A percentile compares a stretch with the other conserved stretches of the same genome.
Conservation (phyloP, 1,284 basidiomycete species). For the Rhodotorula sp. region DNA sequence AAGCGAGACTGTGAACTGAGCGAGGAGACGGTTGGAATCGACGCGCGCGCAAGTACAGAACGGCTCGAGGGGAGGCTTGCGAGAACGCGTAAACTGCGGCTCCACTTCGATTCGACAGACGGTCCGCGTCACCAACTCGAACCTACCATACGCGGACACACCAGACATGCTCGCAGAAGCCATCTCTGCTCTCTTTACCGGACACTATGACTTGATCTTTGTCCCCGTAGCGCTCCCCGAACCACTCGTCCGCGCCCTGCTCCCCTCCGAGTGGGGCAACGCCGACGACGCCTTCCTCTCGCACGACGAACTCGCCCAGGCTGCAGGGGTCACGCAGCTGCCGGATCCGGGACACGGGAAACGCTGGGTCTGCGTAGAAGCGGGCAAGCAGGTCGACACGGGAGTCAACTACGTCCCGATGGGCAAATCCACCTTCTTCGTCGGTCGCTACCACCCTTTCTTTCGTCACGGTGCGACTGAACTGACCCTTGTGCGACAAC, state of each 20-base stretch:
- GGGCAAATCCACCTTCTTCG: constrained; percentile 13
- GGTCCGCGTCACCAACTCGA: not conserved
- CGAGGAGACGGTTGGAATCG: no score
- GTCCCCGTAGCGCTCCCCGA: constrained; percentile 24
- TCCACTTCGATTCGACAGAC: not conserved
- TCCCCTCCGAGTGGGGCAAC: constrained; percentile 11
- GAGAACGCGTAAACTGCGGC: not conserved
- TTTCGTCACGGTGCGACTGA: no score
- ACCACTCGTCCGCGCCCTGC: constrained; percentile 19
- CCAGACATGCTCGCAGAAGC: constrained; percentile 8
- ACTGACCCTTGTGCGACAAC: no score
- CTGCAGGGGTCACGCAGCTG: not conserved
- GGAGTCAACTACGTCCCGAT: constrained; percentile 19
- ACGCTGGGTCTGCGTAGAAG: constrained; percentile 21
- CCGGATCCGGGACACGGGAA: constrained; percentile 10
- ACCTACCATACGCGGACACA: no score
- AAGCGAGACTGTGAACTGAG: not conserved
- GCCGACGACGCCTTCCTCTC: constrained; percentile 13
- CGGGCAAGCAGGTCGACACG: constrained; percentile 26
- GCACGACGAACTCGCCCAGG: not conserved
- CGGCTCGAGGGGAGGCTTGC: not conserved
- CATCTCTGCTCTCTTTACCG: constrained; percentile 21
- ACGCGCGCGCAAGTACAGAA: not conserved
- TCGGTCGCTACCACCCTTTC: not conserved
- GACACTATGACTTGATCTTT: constrained; percentile 20